Evolutionary conservation across 2,329 filamentous ascomycete genomes (phyloP).

Genomic region (Biscogniauxia sp.): DNA sequence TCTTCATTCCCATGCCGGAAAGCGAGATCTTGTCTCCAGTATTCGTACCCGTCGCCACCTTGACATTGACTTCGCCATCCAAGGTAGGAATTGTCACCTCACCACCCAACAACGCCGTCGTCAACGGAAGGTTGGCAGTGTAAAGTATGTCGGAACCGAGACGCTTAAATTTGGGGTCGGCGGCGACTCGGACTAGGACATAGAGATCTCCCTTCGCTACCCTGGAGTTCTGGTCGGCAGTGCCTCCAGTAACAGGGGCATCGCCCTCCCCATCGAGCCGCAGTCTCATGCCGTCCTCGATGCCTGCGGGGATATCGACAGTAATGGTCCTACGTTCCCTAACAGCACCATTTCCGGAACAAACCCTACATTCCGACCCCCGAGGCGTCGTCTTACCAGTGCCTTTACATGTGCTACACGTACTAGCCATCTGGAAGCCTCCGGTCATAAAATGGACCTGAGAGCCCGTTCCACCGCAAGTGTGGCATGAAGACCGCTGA

Average conservation of each 20-base stretch:
- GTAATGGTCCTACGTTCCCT: constrained; percentile 79
- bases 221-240: constrained; percentile 59
- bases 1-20: constrained; percentile 90
- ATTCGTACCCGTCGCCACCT: constrained; percentile 85
- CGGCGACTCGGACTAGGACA: constrained; percentile 83
- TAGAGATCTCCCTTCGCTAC: constrained; percentile 84
- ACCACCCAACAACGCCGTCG: constrained; percentile 87
- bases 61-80: constrained; percentile 85
- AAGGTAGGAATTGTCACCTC: constrained; percentile 88
- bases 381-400: constrained; percentile 72
- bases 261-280: constrained; percentile 85
- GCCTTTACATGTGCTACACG: constrained; percentile 78
- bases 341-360: constrained; percentile 78
- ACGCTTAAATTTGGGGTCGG: constrained; percentile 86
- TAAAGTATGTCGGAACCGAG: constrained; percentile 88
- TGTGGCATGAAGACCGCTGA: constrained; percentile 69
- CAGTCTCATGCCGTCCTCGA: constrained; percentile 94
- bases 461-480: constrained; percentile 83
- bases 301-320: constrained; percentile 90
- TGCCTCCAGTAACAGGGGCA: constrained; percentile 72
- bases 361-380: constrained; percentile 77
- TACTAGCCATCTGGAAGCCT: constrained; percentile 94
- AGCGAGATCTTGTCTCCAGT: constrained; percentile 91
- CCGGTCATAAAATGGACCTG: constrained; percentile 86
- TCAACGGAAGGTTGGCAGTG: constrained; percentile 86